phyloP scores from a whole-genome alignment of 768 basidiomycete genomes.

The Hericium erinaceus region DNA sequence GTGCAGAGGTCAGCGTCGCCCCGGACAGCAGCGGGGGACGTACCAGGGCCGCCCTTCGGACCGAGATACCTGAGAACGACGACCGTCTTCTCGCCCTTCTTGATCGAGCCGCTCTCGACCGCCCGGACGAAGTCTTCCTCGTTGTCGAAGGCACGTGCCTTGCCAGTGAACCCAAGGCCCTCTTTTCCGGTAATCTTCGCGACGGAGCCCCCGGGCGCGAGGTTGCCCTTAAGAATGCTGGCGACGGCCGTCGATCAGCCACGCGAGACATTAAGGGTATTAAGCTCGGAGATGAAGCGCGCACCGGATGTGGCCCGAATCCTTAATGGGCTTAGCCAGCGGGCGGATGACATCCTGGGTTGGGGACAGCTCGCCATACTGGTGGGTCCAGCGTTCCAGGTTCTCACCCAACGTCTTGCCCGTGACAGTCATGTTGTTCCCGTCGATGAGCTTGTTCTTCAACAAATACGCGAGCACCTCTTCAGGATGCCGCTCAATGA shows the following conservation, averaged over 20 bases:
- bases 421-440: conserved; percentile 85
- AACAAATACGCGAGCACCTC: conserved; percentile 81
- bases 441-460: conserved; percentile 83
- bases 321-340: conserved; percentile 79
- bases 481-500: conserved; percentile 21
- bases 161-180: conserved; percentile 81
- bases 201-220: conserved; percentile 93
- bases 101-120: conserved; percentile 81
- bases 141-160: conserved; percentile 85
- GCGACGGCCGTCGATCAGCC: not conserved
- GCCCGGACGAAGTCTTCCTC: conserved; percentile 85
- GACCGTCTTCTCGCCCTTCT: conserved; percentile 94
- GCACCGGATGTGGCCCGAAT: conserved; percentile 83
- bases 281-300: conserved; percentile 8
- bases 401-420: conserved; percentile 89
- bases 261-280: not conserved
- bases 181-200: conserved; percentile 97
- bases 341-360: conserved; percentile 84
- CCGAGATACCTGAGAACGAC: conserved; percentile 93
- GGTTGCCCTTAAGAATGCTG: conserved; percentile 85
- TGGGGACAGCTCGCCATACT: conserved; percentile 65
- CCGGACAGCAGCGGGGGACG: conserved; percentile 19
- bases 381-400: conserved; percentile 78
- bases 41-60: conserved; percentile 92
- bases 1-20: not conserved